Percentiles rank a stretch among this genome's conserved stretches.
phyloP scores from a whole-genome alignment of 169 alveolate genomes.

The Plasmodium inui region DNA sequence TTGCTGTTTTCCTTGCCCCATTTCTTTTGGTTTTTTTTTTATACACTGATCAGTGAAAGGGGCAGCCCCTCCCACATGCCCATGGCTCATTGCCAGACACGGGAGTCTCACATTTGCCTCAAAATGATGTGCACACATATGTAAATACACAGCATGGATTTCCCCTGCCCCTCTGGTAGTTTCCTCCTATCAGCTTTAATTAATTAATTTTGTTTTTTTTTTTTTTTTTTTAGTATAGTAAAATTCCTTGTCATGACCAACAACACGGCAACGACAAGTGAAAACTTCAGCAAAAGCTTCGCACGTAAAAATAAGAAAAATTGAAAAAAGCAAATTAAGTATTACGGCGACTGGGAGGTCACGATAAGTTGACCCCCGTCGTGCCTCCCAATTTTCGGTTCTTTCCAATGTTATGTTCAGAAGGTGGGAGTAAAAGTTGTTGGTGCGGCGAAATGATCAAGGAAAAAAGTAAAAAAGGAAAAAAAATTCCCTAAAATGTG shows the following conservation, averaged over 20 bases:
- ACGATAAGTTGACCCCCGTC: neutral
- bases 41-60: neutral
- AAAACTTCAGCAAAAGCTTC: neutral
- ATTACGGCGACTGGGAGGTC: neutral
- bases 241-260: neutral
- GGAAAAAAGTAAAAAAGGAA: neutral
- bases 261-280: neutral
- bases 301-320: neutral
- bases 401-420: neutral
- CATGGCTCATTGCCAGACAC: neutral
- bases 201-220: neutral
- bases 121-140: neutral
- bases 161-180: neutral
- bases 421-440: neutral
- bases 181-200: neutral
- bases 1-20: neutral
- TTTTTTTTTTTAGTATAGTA: neutral
- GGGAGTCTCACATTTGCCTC: neutral
- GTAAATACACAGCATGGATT: neutral
- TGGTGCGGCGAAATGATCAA: neutral
- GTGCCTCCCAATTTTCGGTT: neutral
- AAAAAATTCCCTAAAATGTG: neutral
- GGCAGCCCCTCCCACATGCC: neutral
- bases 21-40: neutral
- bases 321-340: neutral